Evolutionary conservation across 495 filamentous ascomycete species (phyloP).

Genomic region (Xylaria intraflava): DNA sequence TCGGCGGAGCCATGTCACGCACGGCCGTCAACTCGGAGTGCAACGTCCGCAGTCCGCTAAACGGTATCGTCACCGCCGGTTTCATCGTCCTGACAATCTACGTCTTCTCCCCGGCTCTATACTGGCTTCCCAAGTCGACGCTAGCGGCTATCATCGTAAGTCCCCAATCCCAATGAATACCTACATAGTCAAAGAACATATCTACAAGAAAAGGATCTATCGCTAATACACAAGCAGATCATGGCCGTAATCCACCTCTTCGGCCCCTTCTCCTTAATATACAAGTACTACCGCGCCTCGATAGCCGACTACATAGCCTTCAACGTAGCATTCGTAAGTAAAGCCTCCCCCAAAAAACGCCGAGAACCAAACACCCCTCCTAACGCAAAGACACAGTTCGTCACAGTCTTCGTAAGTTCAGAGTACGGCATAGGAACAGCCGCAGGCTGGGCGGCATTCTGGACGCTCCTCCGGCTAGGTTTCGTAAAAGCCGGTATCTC

Average conservation of each 20-base stretch:
- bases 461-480: slow-evolving; percentile 37
- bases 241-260: slow-evolving; percentile 42
- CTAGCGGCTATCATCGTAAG: slow-evolving; percentile 40
- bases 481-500: slow-evolving; percentile 28
- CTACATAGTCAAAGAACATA: too few relatives aligned
- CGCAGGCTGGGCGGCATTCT: slow-evolving; percentile 42
- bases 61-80: slow-evolving; percentile 39
- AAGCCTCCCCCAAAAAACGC: not conserved
- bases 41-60: slow-evolving; percentile 38
- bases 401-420: slow-evolving; percentile 44
- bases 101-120: slow-evolving; percentile 41
- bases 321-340: slow-evolving; percentile 37
- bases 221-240: slow-evolving; percentile 20
- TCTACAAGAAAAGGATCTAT: too few relatives aligned
- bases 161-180: not conserved
- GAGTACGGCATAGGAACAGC: slow-evolving; percentile 42
- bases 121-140: slow-evolving; percentile 47
- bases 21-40: slow-evolving; percentile 46
- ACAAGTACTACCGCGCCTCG: slow-evolving; percentile 42
- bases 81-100: slow-evolving; percentile 44
- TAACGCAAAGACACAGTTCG: slow-evolving; percentile 22
- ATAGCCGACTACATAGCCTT: slow-evolving; percentile 44
- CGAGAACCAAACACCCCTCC: not conserved
- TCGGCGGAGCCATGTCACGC: slow-evolving; percentile 44
- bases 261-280: slow-evolving; percentile 34